These are phyloP conservation scores for Coemansia sp. DNA, from an alignment of 192 early-diverging fungal species.

Conservation along the genomic window DNA sequence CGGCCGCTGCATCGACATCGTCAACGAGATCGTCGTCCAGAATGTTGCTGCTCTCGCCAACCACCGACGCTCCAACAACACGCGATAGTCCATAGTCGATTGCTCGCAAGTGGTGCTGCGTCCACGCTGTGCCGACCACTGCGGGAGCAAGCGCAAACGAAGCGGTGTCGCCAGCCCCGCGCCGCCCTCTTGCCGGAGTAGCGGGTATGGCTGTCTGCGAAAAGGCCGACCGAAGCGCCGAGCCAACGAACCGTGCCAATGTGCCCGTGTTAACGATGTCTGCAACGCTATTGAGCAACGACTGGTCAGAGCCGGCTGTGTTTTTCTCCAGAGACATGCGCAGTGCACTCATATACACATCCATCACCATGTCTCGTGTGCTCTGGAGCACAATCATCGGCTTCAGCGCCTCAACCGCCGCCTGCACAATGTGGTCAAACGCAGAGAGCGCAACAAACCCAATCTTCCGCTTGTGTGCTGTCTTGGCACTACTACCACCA, in stretches of 20 bases:
- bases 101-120: constrained; percentile 19
- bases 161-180: background rate
- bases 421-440: constrained; percentile 50
- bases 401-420: constrained; percentile 32
- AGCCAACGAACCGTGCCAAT: constrained; percentile 33
- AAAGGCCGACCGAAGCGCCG: constrained; percentile 22
- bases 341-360: constrained; percentile 21
- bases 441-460: constrained; percentile 52
- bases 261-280: constrained; percentile 40
- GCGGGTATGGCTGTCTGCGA: background rate
- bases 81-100: constrained; percentile 24
- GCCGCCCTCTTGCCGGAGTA: background rate
- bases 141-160: constrained; percentile 30
- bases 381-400: constrained; percentile 19
- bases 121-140: constrained; percentile 39
- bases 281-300: background rate
- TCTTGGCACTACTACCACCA: background rate
- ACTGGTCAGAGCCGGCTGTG: background rate
- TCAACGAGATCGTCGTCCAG: background rate
- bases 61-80: background rate
- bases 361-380: constrained; percentile 25
- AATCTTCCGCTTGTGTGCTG: constrained; percentile 25
- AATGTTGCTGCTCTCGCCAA: constrained; percentile 2
- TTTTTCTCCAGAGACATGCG: constrained; percentile 21
- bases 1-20: constrained; percentile 5